Conservation (phyloP, 1,139 yeast genomes). For the Yarrowia galli region DNA sequence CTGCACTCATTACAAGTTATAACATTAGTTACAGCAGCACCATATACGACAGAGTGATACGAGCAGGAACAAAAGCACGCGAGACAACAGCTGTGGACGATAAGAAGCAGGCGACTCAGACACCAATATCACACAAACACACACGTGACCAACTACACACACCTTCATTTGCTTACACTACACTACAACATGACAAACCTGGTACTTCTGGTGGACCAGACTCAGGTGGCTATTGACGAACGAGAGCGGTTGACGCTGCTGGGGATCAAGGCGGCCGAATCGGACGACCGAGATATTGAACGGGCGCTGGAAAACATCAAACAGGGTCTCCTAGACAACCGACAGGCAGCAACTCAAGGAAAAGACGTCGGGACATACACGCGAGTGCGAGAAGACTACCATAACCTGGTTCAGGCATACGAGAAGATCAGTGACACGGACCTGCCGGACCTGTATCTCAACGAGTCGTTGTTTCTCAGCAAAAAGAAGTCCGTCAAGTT, state of each 20-base stretch:
- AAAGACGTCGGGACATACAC: conserved; percentile 12
- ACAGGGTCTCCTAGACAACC: conserved; percentile 47
- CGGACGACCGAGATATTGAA: conserved; percentile 61
- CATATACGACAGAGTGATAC: not conserved
- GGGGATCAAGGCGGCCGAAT: conserved; percentile 59
- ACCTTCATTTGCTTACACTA: not conserved
- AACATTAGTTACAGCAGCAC: too few species aligned
- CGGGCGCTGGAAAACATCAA: conserved; percentile 54
- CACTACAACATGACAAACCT: conserved; percentile 41
- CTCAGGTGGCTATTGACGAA: conserved; percentile 59
- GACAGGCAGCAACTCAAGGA: conserved; percentile 18
- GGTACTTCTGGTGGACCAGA: conserved; percentile 52
- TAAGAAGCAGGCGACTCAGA: not conserved
- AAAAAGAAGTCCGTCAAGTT: conserved; percentile 35
- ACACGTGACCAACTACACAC: not conserved
- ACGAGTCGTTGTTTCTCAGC: conserved; percentile 34
- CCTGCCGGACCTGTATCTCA: conserved; percentile 31
- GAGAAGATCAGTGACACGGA: conserved; percentile 28
- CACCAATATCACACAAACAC: not conserved
- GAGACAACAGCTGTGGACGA: not conserved
- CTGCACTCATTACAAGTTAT: too few species aligned
- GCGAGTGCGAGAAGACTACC: conserved; percentile 35
- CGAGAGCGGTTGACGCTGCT: conserved; percentile 57
- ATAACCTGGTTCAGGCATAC: conserved; percentile 38
- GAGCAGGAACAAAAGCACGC: not conserved